These are phyloP conservation scores for Gracilaria domingensis DNA, from an alignment of 23 red algal species.

Conservation along the genomic window DNA sequence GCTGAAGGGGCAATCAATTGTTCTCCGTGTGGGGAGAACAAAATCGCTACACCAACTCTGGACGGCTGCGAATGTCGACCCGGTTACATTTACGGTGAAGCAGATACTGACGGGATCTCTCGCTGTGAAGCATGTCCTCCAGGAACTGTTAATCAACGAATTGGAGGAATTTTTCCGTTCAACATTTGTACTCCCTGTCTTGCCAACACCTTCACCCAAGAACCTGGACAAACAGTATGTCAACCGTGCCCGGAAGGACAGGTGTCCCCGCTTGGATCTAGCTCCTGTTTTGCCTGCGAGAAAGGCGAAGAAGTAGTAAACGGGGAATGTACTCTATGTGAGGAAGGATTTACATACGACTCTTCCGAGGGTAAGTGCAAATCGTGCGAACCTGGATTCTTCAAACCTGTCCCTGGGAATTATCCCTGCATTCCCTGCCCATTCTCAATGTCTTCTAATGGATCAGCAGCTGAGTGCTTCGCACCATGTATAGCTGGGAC, in stretches of 20 bases:
- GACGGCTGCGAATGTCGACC: not conserved
- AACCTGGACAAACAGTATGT: not conserved
- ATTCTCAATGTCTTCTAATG: not conserved
- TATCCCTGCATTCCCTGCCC: conserved; percentile 10
- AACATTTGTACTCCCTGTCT: not conserved
- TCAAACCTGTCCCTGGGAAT: not conserved
- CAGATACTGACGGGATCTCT: not conserved
- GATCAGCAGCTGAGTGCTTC: not conserved
- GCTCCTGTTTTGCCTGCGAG: not conserved
- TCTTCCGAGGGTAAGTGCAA: not conserved
- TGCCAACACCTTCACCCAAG: not conserved
- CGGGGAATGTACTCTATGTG: not conserved
- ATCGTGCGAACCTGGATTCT: conserved; percentile 3
- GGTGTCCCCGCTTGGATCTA: not conserved
- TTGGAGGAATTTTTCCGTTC: not conserved
- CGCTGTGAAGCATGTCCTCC: not conserved
- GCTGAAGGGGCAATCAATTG: not conserved
- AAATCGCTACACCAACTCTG: not conserved
- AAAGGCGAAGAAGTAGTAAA: not conserved
- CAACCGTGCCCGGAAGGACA: conserved; percentile 19
- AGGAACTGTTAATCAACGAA: not conserved
- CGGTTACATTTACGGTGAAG: not conserved
- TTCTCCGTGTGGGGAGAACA: not conserved
- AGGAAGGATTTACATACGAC: not conserved
- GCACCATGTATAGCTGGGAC: not conserved